Conservation (phyloP, 75 land plant species). For the Ceratopteris richardii region DNA sequence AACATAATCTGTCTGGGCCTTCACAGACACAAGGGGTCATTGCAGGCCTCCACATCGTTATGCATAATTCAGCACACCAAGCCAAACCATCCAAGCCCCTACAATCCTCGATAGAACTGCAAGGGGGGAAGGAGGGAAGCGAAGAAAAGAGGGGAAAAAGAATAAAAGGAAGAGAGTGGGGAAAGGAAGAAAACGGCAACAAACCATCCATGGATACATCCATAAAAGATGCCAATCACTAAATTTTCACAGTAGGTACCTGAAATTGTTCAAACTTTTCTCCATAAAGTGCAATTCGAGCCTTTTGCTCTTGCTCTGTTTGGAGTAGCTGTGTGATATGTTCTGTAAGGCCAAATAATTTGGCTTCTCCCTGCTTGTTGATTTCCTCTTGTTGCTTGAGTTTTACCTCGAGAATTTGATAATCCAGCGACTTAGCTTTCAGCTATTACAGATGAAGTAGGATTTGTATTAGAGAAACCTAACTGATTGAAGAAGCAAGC, state of each 20-base stretch:
- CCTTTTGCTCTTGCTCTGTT: conserved; percentile 78
- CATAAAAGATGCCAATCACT: too few relatives aligned
- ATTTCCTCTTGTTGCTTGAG: conserved; percentile 81
- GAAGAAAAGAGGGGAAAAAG: too few relatives aligned
- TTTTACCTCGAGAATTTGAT: conserved; percentile 84
- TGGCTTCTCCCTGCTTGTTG: conserved; percentile 61
- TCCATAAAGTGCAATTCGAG: conserved; percentile 80
- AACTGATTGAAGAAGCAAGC: background rate
- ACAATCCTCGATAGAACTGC: too few relatives aligned
- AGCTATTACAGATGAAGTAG: conserved; percentile 36
- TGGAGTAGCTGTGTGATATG: conserved; percentile 66
- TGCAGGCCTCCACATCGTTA: too few relatives aligned
- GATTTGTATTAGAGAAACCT: background rate
- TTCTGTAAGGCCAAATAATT: conserved; percentile 69
- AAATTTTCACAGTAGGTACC: conserved; percentile 22
- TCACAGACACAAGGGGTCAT: too few relatives aligned
- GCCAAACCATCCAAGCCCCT: too few relatives aligned
- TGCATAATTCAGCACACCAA: too few relatives aligned
- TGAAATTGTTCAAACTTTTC: conserved; percentile 97
- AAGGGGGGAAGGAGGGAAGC: too few relatives aligned
- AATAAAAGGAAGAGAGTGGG: too few relatives aligned
- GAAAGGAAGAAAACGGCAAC: too few relatives aligned
- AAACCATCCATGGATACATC: too few relatives aligned
- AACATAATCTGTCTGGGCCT: too few relatives aligned
- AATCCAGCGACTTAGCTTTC: conserved; percentile 77